These are phyloP conservation scores for Marasmius fiardii DNA, from an alignment of 1,284 basidiomycete genomes.

Conservation along the genomic window DNA sequence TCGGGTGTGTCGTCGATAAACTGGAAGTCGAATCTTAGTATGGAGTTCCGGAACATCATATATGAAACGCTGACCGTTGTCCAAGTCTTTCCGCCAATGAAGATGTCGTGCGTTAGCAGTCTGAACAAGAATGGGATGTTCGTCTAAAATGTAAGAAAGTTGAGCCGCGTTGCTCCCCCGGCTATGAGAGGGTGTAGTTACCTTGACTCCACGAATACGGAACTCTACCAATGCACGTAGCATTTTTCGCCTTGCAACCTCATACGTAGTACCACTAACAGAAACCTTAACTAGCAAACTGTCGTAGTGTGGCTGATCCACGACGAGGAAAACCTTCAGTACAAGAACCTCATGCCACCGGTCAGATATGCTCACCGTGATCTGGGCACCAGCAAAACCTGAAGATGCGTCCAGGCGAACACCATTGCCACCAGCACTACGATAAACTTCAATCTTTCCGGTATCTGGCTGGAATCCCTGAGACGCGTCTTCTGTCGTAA, in stretches of 20 bases:
- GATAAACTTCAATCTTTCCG: conserved; percentile 99
- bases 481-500: conserved; percentile 98
- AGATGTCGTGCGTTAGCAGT: conserved; percentile 95
- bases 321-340: neutral
- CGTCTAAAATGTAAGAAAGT: conserved; percentile 51
- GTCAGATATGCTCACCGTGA: conserved; percentile 65
- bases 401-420: conserved; percentile 97
- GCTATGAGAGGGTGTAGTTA: conserved; percentile 24
- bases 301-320: conserved; percentile 90
- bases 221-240: conserved; percentile 98
- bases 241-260: conserved; percentile 99
- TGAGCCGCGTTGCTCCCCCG: neutral
- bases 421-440: conserved; percentile 98
- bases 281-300: conserved; percentile 96
- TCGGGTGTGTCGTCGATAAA: conserved; percentile 99
- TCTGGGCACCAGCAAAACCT: conserved; percentile 98
- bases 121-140: conserved; percentile 99
- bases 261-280: conserved; percentile 96
- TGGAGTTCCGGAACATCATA: neutral
- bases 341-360: neutral
- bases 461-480: conserved; percentile 96
- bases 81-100: conserved; percentile 97
- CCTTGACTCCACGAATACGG: conserved; percentile 98
- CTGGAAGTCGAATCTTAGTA: conserved; percentile 31
- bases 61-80: conserved; percentile 70